These are phyloP conservation scores for Senna tora DNA, from an alignment of 306 rosid genomes.

Conservation along the genomic window DNA sequence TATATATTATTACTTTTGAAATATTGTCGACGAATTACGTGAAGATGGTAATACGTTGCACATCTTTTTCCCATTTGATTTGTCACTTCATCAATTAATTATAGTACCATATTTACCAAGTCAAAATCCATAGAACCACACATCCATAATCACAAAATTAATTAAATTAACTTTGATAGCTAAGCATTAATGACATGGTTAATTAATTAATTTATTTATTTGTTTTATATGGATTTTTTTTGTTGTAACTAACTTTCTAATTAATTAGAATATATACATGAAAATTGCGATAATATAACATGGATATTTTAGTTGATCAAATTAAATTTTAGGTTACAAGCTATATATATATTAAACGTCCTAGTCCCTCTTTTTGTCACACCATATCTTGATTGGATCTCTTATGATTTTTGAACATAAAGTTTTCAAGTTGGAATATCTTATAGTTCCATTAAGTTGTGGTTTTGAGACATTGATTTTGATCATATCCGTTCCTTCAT, in stretches of 20 bases:
- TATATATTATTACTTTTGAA: no score
- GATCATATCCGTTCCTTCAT: constrained; percentile 13
- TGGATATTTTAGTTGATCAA: not conserved
- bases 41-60: not conserved
- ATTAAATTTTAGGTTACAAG: not conserved
- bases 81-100: not conserved
- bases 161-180: not conserved
- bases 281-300: not conserved
- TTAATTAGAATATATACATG: not conserved
- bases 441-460: not conserved
- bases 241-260: not conserved
- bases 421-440: constrained; percentile 1
- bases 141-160: not conserved
- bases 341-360: not conserved
- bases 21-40: not conserved
- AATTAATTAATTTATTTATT: no score
- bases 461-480: not conserved
- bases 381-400: not conserved
- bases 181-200: not conserved
- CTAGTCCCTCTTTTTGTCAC: not conserved
- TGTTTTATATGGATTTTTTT: not conserved
- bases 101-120: not conserved
- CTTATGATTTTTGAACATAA: not conserved
- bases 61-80: not conserved
- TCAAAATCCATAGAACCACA: not conserved